Percentiles rank a stretch among this genome's conserved stretches.
Conservation (phyloP, 768 basidiomycete species). For the Pleurotus cornucopiae region DNA sequence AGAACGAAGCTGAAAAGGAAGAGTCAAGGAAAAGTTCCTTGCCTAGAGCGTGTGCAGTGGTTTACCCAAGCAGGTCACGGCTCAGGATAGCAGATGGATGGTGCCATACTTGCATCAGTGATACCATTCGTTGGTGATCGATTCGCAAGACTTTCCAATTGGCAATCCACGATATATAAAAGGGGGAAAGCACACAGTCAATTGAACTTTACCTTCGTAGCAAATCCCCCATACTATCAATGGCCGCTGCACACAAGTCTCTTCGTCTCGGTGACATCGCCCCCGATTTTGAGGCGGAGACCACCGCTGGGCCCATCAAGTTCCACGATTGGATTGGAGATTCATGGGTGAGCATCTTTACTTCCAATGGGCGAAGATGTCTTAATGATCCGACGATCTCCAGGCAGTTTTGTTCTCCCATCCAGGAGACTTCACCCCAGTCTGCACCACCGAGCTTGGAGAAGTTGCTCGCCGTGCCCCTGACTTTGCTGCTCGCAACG, state of each 20-base stretch:
- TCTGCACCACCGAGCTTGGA: conserved; percentile 96
- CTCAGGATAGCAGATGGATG: background rate
- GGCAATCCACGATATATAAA: too few relatives aligned
- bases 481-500: conserved; percentile 84
- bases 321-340: conserved; percentile 92
- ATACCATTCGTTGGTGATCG: conserved; percentile 4
- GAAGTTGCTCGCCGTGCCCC: conserved; percentile 85
- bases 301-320: conserved; percentile 81
- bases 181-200: too few relatives aligned
- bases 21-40: too few relatives aligned
- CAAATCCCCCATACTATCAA: background rate
- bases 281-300: conserved; percentile 89
- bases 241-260: conserved; percentile 16
- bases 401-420: conserved; percentile 91
- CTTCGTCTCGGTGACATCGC: conserved; percentile 85
- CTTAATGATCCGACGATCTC: background rate
- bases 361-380: background rate
- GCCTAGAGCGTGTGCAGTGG: too few relatives aligned
- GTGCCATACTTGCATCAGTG: conserved; percentile 8
- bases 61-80: background rate
- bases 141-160: background rate
- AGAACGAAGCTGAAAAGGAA: too few relatives aligned
- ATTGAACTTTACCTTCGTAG: too few relatives aligned
- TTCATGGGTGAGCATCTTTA: conserved; percentile 65
- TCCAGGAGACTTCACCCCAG: conserved; percentile 89